These are phyloP conservation scores for Rhytidiadelphus loreus DNA, from an alignment of 225 moss, liverwort and hornwort species.

Conservation along the genomic window DNA sequence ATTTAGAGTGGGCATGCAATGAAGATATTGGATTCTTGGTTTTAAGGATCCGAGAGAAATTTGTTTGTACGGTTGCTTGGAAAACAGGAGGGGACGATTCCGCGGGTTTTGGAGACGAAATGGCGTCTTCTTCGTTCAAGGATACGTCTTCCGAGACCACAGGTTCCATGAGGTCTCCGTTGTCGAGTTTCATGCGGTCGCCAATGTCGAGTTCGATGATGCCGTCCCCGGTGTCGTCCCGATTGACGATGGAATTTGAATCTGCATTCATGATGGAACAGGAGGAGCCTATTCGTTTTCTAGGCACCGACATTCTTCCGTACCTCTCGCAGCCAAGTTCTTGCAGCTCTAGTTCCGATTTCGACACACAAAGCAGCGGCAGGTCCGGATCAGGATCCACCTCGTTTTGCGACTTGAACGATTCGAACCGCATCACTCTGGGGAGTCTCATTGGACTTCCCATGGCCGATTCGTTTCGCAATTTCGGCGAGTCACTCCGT, in stretches of 20 bases:
- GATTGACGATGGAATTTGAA: conserved; percentile 36
- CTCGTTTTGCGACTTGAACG: conserved; percentile 43
- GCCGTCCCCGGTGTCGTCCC: conserved; percentile 36
- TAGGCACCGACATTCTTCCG: conserved; percentile 24
- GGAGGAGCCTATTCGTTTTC: conserved; percentile 36
- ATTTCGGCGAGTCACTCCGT: conserved; percentile 36
- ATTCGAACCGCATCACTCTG: conserved; percentile 38
- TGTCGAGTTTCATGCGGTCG: conserved; percentile 33
- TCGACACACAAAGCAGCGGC: conserved; percentile 22
- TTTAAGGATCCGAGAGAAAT: neutral
- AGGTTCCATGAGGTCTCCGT: conserved; percentile 25
- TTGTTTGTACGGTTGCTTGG: neutral
- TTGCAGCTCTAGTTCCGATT: conserved; percentile 30
- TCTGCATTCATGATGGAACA: conserved; percentile 45
- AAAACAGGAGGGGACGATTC: neutral
- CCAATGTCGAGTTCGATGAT: conserved; percentile 28
- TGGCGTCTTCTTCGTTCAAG: conserved; percentile 11
- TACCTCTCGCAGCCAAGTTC: conserved; percentile 39
- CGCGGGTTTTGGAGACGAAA: neutral
- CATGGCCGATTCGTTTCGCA: conserved; percentile 37
- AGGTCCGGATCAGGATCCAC: conserved; percentile 17
- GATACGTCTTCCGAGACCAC: conserved; percentile 19
- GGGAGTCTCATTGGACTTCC: conserved; percentile 44
- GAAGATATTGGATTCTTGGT: neutral
- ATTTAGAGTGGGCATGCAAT: neutral